These are phyloP conservation scores for Aristolochia fimbriata DNA, from an alignment of 164 flowering plant genomes.

Conservation along the genomic window DNA sequence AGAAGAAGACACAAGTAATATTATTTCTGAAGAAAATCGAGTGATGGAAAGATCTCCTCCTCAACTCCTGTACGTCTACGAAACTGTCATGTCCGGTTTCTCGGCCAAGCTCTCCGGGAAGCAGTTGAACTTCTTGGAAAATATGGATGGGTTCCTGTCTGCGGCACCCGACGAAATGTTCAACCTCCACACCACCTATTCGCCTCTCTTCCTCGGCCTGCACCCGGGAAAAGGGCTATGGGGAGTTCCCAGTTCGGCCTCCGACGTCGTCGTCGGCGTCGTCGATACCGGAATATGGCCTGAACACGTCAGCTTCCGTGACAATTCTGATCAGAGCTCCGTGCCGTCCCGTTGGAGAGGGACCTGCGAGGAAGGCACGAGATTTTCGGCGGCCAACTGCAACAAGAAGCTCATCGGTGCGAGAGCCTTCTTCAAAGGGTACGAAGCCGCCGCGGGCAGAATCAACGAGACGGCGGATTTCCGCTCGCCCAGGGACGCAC, in stretches of 20 bases:
- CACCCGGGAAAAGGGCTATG: constrained; percentile 47
- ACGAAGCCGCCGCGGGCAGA: constrained; percentile 30
- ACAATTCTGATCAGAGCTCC: constrained; percentile 21
- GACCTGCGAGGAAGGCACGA: constrained; percentile 39
- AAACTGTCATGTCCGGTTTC: constrained; percentile 47
- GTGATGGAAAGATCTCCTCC: constrained; percentile 19
- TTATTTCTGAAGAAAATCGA: too few species aligned
- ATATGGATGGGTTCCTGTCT: constrained; percentile 42
- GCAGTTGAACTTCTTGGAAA: constrained; percentile 29
- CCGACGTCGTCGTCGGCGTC: constrained; percentile 57
- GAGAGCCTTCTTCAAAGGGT: constrained; percentile 42
- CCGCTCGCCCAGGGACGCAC: constrained; percentile 45
- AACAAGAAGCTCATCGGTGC: constrained; percentile 56
- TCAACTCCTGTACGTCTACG: constrained; percentile 46
- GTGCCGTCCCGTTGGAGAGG: constrained; percentile 68
- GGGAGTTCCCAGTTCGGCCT: constrained; percentile 25
- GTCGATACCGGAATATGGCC: constrained; percentile 87
- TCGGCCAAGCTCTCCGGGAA: constrained; percentile 49
- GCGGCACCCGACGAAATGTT: constrained; percentile 43
- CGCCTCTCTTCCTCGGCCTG: constrained; percentile 69
- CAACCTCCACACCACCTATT: constrained; percentile 58
- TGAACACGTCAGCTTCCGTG: constrained; percentile 54
- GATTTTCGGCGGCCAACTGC: constrained; percentile 39
- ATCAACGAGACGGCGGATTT: constrained; percentile 37
- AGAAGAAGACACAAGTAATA: constrained; percentile 1